Base-by-base conservation (phyloP, 257 asterid species). In the Ocimum tenuiflorum region DNA sequence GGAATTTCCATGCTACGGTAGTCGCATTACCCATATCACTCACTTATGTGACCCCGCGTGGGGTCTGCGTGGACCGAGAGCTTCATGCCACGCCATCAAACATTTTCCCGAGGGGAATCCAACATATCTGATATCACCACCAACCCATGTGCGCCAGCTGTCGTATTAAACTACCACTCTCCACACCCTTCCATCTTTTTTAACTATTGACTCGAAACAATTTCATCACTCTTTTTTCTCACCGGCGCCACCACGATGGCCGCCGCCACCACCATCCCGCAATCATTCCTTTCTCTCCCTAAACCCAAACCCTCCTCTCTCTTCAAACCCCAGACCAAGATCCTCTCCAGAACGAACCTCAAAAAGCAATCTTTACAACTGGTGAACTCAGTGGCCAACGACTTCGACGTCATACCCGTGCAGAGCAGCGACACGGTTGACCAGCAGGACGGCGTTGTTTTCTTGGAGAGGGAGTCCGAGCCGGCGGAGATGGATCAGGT, bases 361-460 rank as follows among this genome's bases (percentile, higher is more conserved):
- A 66, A 63, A 65, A 75, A 51, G 65, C 77, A 31, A 35, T 38
- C 77, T 49, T 27, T 63, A n/a, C 79, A 10, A 51, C 66, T 53
- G 52, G 78, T 70, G 27, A 74, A 69, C 22, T 76, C 91, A 6
- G 69, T 69, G 60, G 43, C 70, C 1, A 75, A 77, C 41, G 88
- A 83, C 29, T 50, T 72, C 3, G 95, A 84, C 50, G 47, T 73
- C 10, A 65, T 78, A 64, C 91, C 88, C 24, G 83, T 82, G 3
- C 86, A 88, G 69, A 84, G 86, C 59, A 77, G 15, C 33, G 95
- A 81, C 49, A 29, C 33, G 17, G 74, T 63, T 24, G 90, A 83
- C 74, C 87, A 86, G 18, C 82, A 75, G 59, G 82, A 75, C 67
- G 87, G 86, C 55, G 78, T 73, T 52, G 82, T 83, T 19, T 77